Base-by-base conservation (phyloP, 2,329 filamentous ascomycete species). In the Pseudogymnoascus sp. region DNA sequence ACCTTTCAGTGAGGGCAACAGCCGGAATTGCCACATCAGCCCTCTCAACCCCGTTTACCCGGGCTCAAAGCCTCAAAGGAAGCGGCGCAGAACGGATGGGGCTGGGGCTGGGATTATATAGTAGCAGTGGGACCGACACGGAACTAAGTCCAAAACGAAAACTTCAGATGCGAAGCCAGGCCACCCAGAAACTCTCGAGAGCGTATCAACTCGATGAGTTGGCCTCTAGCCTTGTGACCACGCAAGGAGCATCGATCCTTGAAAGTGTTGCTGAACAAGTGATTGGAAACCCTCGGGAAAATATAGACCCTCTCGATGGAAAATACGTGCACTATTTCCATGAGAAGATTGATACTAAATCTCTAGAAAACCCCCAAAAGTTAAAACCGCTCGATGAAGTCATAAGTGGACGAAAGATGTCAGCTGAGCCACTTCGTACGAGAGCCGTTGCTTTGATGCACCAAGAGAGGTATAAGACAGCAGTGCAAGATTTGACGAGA, bases 281-380 rank as follows among this genome's bases (percentile, higher is more conserved):
- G 33, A 75, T 94, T 64, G 85, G 89, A 72, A 33, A 27, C 4
- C 45, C 45, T 15, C 80, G 89, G 64, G 86, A 83, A 64, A 79
- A 84, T n/a, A 72, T 80, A 59, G 86, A 92, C 69, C 74, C 79
- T 45, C n/a, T 55, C 27, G 88, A 94, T 69, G 90, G 89, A 29
- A 88, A 87, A 73, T 94, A 94, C 71, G 90, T 94, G n/a, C 88
- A 94, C 72, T 94, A 93, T 76, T 95, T 95, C 73, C 89, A 93
- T 74, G 89, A 95, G 75, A 94, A 93, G 81, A 92, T 94, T 27
- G 88, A 89, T 1, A 88, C 85, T 40, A 78, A 87, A 42, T 85
- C 88, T 71, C 77, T 94, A 72, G 87, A 86, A 36, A 84, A 90
- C 69, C 86, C 82, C 68, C 92, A 89, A 7, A 87, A 83, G 65